phyloP scores from a whole-genome alignment of 2,329 filamentous ascomycete genomes.

The Epichloe gansuensis region DNA sequence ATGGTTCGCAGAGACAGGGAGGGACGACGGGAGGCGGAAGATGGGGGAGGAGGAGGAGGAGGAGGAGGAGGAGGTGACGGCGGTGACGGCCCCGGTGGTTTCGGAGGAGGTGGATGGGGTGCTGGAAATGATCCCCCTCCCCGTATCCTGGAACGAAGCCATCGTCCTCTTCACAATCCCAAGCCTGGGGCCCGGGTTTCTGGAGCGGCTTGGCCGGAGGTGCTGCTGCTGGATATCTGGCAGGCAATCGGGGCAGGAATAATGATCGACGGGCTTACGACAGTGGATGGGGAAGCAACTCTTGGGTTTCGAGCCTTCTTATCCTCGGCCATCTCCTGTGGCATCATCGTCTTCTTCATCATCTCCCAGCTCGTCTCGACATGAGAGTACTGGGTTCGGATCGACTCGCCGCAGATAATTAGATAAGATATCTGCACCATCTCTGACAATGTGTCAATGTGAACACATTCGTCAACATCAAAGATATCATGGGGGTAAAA shows the following conservation, averaged over 20 bases:
- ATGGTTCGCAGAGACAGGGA: constrained; percentile 7
- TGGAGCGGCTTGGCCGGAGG: constrained; percentile 59
- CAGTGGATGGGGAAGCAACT: constrained; percentile 19
- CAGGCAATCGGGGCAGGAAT: constrained; percentile 36
- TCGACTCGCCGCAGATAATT: constrained; percentile 48
- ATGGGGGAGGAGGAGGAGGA: constrained; percentile 15
- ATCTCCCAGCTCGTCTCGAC: constrained; percentile 32
- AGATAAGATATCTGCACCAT: no score
- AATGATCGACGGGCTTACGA: constrained; percentile 13
- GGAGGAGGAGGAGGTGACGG: constrained; percentile 23
- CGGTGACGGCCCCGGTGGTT: neutral
- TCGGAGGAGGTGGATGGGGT: constrained; percentile 25
- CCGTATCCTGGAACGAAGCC: constrained; percentile 29
- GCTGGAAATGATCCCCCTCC: constrained; percentile 42
- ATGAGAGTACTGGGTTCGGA: constrained; percentile 63
- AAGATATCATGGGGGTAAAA: neutral
- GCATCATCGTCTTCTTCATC: constrained; percentile 23
- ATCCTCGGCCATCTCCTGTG: constrained; percentile 14
- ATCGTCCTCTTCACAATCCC: constrained; percentile 7
- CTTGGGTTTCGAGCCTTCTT: constrained; percentile 10
- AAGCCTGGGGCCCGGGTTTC: constrained; percentile 60
- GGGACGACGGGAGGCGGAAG: constrained; percentile 18
- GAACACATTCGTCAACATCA: no score
- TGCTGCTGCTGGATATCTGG: constrained; percentile 55
- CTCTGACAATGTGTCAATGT: no score